These are phyloP conservation scores for Acanthamoeba quina DNA, from an alignment of 208 protist genomes.

Conservation along the genomic window DNA sequence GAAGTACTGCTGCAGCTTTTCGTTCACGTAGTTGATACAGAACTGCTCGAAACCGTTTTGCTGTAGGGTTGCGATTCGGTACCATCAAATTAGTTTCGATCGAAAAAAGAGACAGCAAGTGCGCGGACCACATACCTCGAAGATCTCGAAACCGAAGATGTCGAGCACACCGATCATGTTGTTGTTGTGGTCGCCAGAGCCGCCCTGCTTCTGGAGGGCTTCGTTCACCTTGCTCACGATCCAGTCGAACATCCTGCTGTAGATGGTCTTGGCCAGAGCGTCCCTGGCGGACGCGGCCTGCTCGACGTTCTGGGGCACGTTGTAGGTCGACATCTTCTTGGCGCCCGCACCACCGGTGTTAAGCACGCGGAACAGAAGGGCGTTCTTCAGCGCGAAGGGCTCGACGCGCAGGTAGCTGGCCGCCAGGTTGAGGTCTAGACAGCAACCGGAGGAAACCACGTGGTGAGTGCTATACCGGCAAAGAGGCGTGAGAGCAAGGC, in stretches of 20 bases:
- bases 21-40: slow-evolving; percentile 99
- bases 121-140: slow-evolving; percentile 76
- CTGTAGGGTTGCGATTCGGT: slow-evolving; percentile 53
- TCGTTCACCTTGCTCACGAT: slow-evolving; percentile 91
- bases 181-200: background rate
- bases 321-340: slow-evolving; percentile 91
- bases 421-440: slow-evolving; percentile 55
- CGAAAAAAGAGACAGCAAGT: slow-evolving; percentile 24
- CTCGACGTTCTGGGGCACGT: slow-evolving; percentile 69
- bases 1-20: slow-evolving; percentile 98
- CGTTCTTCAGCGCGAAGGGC: slow-evolving; percentile 68
- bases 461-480: slow-evolving; percentile 68
- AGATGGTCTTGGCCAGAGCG: slow-evolving; percentile 90
- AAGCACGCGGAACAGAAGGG: slow-evolving; percentile 72
- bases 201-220: slow-evolving; percentile 56
- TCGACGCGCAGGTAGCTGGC: slow-evolving; percentile 69
- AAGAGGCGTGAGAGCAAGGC: slow-evolving; percentile 74
- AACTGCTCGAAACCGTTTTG: slow-evolving; percentile 98
- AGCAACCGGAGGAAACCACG: slow-evolving; percentile 78
- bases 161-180: slow-evolving; percentile 93
- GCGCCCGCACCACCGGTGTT: slow-evolving; percentile 73
- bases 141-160: slow-evolving; percentile 98
- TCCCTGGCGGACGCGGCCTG: slow-evolving; percentile 81
- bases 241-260: slow-evolving; percentile 90
- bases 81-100: background rate